phyloP scores from a whole-genome alignment of 108 stramenopile genomes.

The Skeletonema tropicum region DNA sequence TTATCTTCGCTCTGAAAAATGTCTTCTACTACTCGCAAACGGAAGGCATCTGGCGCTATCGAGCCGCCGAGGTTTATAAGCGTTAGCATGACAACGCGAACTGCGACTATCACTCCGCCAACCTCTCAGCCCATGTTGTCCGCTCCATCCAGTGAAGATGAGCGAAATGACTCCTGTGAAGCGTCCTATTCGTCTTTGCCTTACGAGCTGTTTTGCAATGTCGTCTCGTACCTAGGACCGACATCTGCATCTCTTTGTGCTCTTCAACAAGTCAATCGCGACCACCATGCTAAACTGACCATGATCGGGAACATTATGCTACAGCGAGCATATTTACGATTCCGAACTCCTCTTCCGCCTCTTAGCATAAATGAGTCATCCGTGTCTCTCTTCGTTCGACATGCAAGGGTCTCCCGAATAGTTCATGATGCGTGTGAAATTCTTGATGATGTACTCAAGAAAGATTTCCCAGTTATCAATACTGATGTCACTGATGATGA shows the following conservation, averaged over 20 bases:
- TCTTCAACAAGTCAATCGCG: slow-evolving; percentile 6
- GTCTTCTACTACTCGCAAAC: neutral
- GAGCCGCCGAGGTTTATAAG: slow-evolving; percentile 16
- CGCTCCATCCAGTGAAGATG: neutral
- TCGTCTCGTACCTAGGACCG: slow-evolving; percentile 28
- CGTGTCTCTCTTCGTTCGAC: slow-evolving; percentile 26
- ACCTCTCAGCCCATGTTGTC: neutral
- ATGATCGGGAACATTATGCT: slow-evolving; percentile 27
- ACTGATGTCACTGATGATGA: neutral
- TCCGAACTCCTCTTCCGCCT: slow-evolving; percentile 16
- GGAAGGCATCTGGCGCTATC: slow-evolving; percentile 3
- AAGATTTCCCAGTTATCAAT: slow-evolving; percentile 13
- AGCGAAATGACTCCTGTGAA: neutral
- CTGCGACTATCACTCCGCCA: neutral
- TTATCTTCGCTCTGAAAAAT: neutral
- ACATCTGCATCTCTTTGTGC: slow-evolving; percentile 25
- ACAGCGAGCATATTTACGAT: slow-evolving; percentile 17
- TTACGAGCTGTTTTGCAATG: slow-evolving; percentile 20
- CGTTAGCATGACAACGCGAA: neutral
- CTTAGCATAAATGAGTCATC: slow-evolving; percentile 11
- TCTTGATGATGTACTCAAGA: slow-evolving; percentile 6
- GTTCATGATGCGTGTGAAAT: slow-evolving; percentile 21
- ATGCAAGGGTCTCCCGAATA: slow-evolving; percentile 17
- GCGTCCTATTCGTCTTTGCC: slow-evolving; percentile 20
- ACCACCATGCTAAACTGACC: slow-evolving; percentile 17